These are phyloP conservation scores for Amanita phalloides DNA, from an alignment of 768 basidiomycete genomes.

Conservation along the genomic window DNA sequence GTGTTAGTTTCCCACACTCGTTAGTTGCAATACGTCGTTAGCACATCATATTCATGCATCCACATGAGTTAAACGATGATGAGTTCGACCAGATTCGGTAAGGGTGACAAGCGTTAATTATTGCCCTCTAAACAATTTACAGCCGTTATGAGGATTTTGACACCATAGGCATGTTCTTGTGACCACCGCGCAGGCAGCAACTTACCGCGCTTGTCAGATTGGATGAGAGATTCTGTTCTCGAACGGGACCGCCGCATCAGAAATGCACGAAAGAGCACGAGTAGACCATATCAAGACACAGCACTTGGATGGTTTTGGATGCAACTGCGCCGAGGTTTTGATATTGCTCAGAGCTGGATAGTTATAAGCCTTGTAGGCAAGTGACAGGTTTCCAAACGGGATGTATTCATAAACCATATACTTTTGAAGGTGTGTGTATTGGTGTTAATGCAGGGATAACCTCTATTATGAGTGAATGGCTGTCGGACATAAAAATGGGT, in stretches of 20 bases:
- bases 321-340: conserved; percentile 45
- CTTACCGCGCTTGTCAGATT: conserved; percentile 44
- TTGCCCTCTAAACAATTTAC: conserved; percentile 10
- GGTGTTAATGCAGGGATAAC: conserved; percentile 93
- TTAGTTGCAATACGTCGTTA: background rate
- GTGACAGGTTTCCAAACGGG: conserved; percentile 17
- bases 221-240: conserved; percentile 92
- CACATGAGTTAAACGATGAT: conserved; percentile 47
- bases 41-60: conserved; percentile 20
- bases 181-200: conserved; percentile 5
- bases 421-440: conserved; percentile 65
- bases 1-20: background rate
- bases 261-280: conserved; percentile 35
- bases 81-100: conserved; percentile 62
- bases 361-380: conserved; percentile 83
- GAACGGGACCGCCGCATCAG: conserved; percentile 76
- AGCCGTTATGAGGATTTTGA: conserved; percentile 94
- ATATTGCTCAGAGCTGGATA: conserved; percentile 85
- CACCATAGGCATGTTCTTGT: conserved; percentile 60
- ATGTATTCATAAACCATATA: background rate
- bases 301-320: conserved; percentile 52
- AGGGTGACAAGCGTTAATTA: conserved; percentile 8
- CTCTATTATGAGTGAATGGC: conserved; percentile 93
- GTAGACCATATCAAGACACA: conserved; percentile 37
- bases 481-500: conserved; percentile 95